These are phyloP conservation scores for Pichia ethanolica DNA, from an alignment of 805 yeast genomes.

Conservation along the genomic window DNA sequence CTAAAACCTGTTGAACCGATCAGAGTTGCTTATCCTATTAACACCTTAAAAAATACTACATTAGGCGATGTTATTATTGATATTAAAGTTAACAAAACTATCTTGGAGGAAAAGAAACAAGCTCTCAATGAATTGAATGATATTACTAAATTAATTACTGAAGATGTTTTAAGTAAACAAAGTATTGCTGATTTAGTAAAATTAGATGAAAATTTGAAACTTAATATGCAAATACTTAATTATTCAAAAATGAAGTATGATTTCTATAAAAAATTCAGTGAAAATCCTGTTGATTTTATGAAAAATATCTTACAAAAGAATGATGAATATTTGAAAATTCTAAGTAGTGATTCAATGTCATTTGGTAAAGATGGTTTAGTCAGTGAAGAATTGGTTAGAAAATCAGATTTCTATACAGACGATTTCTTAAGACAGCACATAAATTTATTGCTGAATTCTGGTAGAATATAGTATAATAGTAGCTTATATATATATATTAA, in stretches of 20 bases:
- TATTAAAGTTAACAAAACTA: conserved; percentile 44
- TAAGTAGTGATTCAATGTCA: conserved; percentile 62
- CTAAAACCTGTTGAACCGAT: conserved; percentile 76
- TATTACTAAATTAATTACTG: conserved; percentile 36
- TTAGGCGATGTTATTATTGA: conserved; percentile 78
- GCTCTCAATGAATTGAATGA: conserved; percentile 30
- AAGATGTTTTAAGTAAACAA: conserved; percentile 37
- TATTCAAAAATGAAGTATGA: conserved; percentile 59
- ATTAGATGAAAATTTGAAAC: conserved; percentile 31
- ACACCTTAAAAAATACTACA: conserved; percentile 70
- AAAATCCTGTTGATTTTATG: conserved; percentile 72
- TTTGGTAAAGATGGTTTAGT: conserved; percentile 26
- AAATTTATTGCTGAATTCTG: conserved; percentile 60
- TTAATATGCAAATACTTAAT: conserved; percentile 47
- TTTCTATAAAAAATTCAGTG: conserved; percentile 66
- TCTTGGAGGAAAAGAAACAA: conserved; percentile 32
- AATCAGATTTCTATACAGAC: conserved; percentile 74
- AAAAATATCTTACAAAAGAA: conserved; percentile 72
- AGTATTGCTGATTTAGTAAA: conserved; percentile 32
- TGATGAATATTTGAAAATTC: conserved; percentile 73
- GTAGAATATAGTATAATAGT: conserved; percentile 29
- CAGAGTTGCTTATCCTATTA: conserved; percentile 62
- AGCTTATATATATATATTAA: neutral
- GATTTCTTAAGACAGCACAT: conserved; percentile 73
- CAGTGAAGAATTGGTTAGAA: conserved; percentile 84